These are phyloP conservation scores for Centaurea solstitialis DNA, from an alignment of 129 eudicot genomes.

Conservation along the genomic window DNA sequence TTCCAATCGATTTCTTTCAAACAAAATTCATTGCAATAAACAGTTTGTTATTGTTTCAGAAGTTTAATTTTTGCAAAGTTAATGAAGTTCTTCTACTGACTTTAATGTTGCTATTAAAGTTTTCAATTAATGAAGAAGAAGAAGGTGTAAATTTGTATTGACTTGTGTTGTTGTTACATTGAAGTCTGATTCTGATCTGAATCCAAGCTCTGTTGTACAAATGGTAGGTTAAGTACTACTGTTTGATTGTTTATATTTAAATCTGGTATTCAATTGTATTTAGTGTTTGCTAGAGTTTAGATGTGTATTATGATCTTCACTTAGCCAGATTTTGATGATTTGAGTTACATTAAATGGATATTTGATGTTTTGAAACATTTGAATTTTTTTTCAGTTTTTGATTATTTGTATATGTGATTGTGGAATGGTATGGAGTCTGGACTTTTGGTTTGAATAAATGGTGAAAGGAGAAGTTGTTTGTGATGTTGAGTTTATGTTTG, in stretches of 20 bases:
- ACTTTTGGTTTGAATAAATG: not conserved
- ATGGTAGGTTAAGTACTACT: constrained; percentile 33
- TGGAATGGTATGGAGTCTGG: not conserved
- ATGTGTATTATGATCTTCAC: not conserved
- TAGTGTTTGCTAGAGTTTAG: not conserved
- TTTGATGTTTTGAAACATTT: not conserved
- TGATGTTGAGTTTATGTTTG: not conserved
- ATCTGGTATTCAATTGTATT: constrained; percentile 1
- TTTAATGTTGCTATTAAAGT: not conserved
- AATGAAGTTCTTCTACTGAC: not conserved
- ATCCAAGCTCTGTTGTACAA: constrained; percentile 12
- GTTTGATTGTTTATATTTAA: not conserved
- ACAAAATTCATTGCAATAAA: not conserved
- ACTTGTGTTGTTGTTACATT: constrained; percentile 17
- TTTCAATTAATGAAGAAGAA: not conserved
- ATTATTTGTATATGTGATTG: not conserved
- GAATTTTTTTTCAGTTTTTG: too few relatives aligned
- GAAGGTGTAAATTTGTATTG: not conserved
- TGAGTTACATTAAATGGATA: not conserved
- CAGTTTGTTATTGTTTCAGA: not conserved
- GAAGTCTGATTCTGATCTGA: constrained; percentile 36
- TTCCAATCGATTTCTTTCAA: not conserved
- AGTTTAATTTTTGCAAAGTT: not conserved
- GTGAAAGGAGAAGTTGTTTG: not conserved
- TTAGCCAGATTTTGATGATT: not conserved